These are phyloP conservation scores for Amylostereum chailletii DNA, from an alignment of 1,284 basidiomycete species.

Conservation along the genomic window DNA sequence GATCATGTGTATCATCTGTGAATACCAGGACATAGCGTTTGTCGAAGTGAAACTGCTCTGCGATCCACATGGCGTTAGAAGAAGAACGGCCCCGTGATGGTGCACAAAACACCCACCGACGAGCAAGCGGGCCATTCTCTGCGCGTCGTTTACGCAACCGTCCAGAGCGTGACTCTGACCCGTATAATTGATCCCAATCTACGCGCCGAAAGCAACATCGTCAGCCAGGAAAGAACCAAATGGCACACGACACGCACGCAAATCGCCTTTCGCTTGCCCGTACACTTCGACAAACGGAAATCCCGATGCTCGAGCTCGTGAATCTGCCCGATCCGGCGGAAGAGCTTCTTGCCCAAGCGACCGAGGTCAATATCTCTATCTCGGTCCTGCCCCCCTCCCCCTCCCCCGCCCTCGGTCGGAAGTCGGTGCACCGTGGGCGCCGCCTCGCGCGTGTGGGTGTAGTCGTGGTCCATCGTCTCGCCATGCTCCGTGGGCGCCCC, in stretches of 20 bases:
- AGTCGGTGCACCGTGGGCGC: too few species aligned
- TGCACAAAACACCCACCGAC: conserved; percentile 37
- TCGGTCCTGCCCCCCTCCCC: too few species aligned
- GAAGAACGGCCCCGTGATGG: neutral
- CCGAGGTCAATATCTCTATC: too few species aligned
- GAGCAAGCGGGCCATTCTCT: conserved; percentile 62
- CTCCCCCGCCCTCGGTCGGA: too few species aligned
- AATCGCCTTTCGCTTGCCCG: conserved; percentile 62
- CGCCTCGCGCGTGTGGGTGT: too few species aligned
- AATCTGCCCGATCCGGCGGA: neutral
- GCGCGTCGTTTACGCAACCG: conserved; percentile 81
- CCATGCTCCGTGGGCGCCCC: too few species aligned
- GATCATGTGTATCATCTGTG: conserved; percentile 61
- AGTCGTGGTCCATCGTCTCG: too few species aligned
- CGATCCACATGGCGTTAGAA: neutral
- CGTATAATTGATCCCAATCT: conserved; percentile 78
- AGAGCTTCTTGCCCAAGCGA: neutral
- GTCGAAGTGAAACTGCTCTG: conserved; percentile 60
- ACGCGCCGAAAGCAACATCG: neutral
- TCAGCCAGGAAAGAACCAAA: neutral
- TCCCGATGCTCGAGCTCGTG: neutral
- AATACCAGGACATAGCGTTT: conserved; percentile 71
- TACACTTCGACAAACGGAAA: conserved; percentile 58
- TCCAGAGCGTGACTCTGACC: conserved; percentile 54
- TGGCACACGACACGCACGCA: conserved; percentile 40